phyloP scores from a whole-genome alignment of 129 eudicot genomes.

The Flaveria trinervia region DNA sequence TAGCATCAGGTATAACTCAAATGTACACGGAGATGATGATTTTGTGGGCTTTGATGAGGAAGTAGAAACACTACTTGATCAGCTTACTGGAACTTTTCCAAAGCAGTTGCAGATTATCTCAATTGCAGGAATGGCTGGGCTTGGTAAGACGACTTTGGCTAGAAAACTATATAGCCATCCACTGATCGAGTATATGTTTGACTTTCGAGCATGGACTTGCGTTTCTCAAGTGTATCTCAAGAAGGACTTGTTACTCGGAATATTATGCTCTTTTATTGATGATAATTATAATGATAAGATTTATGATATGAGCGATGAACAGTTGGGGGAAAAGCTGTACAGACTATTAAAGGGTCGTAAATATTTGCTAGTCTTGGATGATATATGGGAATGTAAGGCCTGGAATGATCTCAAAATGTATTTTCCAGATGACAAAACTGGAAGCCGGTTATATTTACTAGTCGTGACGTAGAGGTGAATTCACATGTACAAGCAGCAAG shows the following conservation, averaged over 20 bases:
- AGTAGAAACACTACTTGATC: slow-evolving; percentile 9
- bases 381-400: slow-evolving; percentile 28
- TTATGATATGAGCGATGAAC: slow-evolving; percentile 7
- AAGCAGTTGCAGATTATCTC: slow-evolving; percentile 29
- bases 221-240: slow-evolving; percentile 32
- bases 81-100: slow-evolving; percentile 11
- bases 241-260: slow-evolving; percentile 21
- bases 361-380: slow-evolving; percentile 43
- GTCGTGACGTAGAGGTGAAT: background rate
- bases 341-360: slow-evolving; percentile 17
- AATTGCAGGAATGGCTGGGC: slow-evolving; percentile 45
- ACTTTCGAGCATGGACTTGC: slow-evolving; percentile 29
- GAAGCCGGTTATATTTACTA: slow-evolving; percentile 32
- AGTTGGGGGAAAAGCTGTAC: slow-evolving; percentile 21
- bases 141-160: slow-evolving; percentile 47
- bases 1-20: slow-evolving; percentile 16
- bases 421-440: slow-evolving; percentile 32
- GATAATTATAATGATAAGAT: background rate
- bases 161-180: slow-evolving; percentile 27
- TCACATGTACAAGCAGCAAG: background rate
- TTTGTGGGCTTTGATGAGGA: slow-evolving; percentile 42
- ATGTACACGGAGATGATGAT: slow-evolving; percentile 10
- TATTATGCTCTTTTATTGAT: slow-evolving; percentile 1
- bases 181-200: slow-evolving; percentile 1
- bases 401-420: slow-evolving; percentile 27